phyloP scores from a whole-genome alignment of 352 stramenopile species.

The Globisporangium megalacanthum region DNA sequence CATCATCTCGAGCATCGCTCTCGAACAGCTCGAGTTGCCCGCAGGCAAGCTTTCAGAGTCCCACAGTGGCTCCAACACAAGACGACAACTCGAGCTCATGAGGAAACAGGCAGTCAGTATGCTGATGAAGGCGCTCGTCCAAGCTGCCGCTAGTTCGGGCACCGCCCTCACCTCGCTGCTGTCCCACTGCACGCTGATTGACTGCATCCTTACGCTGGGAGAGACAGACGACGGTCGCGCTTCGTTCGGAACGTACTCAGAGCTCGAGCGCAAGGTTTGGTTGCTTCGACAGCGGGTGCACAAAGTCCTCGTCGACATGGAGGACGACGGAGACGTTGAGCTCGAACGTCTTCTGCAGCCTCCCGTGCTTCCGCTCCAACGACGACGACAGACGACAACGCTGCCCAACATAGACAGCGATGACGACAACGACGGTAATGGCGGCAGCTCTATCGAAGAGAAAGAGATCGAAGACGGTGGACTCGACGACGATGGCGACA shows the following conservation, averaged over 20 bases:
- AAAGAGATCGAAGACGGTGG: neutral
- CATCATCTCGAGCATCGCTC: neutral
- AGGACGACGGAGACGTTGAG: constrained; percentile 24
- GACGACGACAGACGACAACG: too few species aligned
- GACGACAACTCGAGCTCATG: neutral
- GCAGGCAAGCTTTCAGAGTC: neutral
- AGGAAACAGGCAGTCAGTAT: neutral
- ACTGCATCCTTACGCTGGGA: constrained; percentile 6
- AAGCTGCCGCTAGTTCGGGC: neutral
- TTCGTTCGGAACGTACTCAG: constrained; percentile 24
- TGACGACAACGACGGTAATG: neutral
- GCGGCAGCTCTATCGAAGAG: neutral
- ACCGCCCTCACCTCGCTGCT: neutral
- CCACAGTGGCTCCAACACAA: neutral
- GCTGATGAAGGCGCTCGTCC: constrained; percentile 9
- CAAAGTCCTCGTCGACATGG: constrained; percentile 26
- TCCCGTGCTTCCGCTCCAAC: too few species aligned
- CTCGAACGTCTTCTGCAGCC: constrained; percentile 6
- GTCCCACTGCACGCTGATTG: neutral
- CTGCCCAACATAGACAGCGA: neutral
- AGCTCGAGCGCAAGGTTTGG: constrained; percentile 33
- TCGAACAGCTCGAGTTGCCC: neutral
- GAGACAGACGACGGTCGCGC: constrained; percentile 16
- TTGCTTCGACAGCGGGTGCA: constrained; percentile 45
- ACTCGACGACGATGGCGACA: constrained; percentile 7